Conservation (phyloP, 2,329 filamentous ascomycete genomes). For the Scytalidium sp. region DNA sequence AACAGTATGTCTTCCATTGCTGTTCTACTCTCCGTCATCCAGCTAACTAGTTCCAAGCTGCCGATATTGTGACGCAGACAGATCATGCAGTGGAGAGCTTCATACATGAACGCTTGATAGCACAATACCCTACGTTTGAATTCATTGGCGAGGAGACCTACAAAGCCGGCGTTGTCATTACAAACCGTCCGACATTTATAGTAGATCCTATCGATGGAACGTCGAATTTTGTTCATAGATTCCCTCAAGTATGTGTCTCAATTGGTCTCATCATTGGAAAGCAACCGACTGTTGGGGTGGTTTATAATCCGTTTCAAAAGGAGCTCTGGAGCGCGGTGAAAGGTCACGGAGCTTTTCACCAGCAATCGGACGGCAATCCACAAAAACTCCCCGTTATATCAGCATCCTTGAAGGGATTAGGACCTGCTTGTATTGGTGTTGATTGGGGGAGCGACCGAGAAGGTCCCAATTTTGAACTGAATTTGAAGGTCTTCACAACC, state of each 20-base stretch:
- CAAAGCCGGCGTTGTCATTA: conserved; percentile 57
- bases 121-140: conserved; percentile 50
- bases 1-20: conserved; percentile 41
- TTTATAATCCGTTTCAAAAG: conserved; percentile 74
- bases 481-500: conserved; percentile 60
- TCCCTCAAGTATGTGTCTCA: conserved; percentile 70
- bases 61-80: conserved; percentile 63
- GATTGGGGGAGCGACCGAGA: conserved; percentile 69
- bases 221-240: conserved; percentile 74
- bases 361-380: conserved; percentile 34
- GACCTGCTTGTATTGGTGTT: conserved; percentile 61
- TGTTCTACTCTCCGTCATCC: conserved; percentile 5
- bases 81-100: conserved; percentile 61
- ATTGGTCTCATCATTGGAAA: conserved; percentile 64
- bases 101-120: conserved; percentile 47
- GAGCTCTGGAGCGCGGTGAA: conserved; percentile 64
- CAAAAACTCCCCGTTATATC: conserved; percentile 44
- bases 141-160: conserved; percentile 77
- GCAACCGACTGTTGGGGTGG: conserved; percentile 62
- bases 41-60: conserved; percentile 38
- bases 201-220: conserved; percentile 79
- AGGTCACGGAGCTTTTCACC: conserved; percentile 57
- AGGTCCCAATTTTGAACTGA: conserved; percentile 67
- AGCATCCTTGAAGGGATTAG: conserved; percentile 53
- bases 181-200: conserved; percentile 66